Conservation (phyloP, 2,329 filamentous ascomycete genomes). For the Teratosphaeria destructans region DNA sequence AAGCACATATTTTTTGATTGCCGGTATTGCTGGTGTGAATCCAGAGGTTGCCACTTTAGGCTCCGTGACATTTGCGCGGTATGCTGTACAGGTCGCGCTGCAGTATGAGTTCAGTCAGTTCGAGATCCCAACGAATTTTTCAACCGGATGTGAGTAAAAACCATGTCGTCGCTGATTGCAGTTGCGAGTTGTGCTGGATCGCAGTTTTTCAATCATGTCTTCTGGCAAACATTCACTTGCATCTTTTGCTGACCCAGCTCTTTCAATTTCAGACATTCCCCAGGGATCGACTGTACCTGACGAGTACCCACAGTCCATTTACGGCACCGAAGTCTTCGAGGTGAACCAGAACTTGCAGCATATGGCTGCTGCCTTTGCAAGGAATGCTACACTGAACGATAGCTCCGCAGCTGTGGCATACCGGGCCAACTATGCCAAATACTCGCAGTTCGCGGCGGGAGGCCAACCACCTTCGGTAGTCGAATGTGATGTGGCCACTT, state of each 20-base stretch:
- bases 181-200: not conserved
- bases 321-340: constrained; percentile 35
- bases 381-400: constrained; percentile 28
- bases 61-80: constrained; percentile 57
- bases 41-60: constrained; percentile 56
- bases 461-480: constrained; percentile 45
- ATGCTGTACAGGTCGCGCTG: constrained; percentile 61
- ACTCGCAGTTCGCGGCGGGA: constrained; percentile 30
- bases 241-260: not conserved
- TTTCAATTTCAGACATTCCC: constrained; percentile 34
- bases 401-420: constrained; percentile 26
- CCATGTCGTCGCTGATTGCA: not conserved
- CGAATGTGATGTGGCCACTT: constrained; percentile 58
- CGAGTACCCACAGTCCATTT: constrained; percentile 28
- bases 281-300: constrained; percentile 47
- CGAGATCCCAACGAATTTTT: constrained; percentile 54
- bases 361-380: constrained; percentile 24
- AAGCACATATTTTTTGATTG: constrained; percentile 59
- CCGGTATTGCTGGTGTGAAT: constrained; percentile 65
- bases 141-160: constrained; percentile 47
- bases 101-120: constrained; percentile 67
- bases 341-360: constrained; percentile 29
- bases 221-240: not conserved
- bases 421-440: constrained; percentile 26
- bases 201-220: not conserved